These are phyloP conservation scores for Pestalotiopsis sp. DNA, from an alignment of 2,329 filamentous ascomycete species.

Conservation along the genomic window DNA sequence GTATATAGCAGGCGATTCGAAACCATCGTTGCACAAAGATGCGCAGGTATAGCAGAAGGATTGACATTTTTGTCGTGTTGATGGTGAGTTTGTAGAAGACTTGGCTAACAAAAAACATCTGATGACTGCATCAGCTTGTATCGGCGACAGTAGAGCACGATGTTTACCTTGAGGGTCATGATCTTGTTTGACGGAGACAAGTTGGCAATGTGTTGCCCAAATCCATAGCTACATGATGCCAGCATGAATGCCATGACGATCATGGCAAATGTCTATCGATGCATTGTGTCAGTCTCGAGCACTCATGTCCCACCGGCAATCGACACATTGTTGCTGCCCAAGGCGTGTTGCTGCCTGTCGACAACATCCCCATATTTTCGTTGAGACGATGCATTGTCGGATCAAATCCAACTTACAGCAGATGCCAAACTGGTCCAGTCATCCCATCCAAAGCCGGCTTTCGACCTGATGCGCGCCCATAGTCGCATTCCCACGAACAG, in stretches of 20 bases:
- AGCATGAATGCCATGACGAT: constrained; percentile 42
- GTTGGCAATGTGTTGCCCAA: constrained; percentile 42
- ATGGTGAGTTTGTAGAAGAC: constrained; percentile 58
- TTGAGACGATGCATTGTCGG: neutral
- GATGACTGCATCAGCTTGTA: neutral
- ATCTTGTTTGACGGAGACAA: constrained; percentile 35
- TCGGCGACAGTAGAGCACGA: neutral
- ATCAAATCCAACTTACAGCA: constrained; percentile 21
- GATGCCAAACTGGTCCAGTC: constrained; percentile 41
- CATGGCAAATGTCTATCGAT: constrained; percentile 35
- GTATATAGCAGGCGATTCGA: constrained; percentile 39
- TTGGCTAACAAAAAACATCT: constrained; percentile 55
- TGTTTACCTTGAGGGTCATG: constrained; percentile 36
- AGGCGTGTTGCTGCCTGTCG: neutral
- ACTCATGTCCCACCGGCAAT: neutral
- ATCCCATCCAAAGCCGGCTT: constrained; percentile 41
- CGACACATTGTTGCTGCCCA: neutral
- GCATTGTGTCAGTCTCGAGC: neutral
- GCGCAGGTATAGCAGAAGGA: constrained; percentile 55
- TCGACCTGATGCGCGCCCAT: constrained; percentile 40
- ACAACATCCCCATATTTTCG: constrained; percentile 7
- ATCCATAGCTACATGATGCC: constrained; percentile 42
- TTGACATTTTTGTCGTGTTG: constrained; percentile 55
- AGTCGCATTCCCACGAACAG: constrained; percentile 42
- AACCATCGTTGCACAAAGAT: constrained; percentile 54